A percentile compares a stretch with the other conserved stretches of the same genome.
Evolutionary conservation across 495 filamentous ascomycete genomes (phyloP).

Genomic region (Clohesyomyces aquaticus): DNA sequence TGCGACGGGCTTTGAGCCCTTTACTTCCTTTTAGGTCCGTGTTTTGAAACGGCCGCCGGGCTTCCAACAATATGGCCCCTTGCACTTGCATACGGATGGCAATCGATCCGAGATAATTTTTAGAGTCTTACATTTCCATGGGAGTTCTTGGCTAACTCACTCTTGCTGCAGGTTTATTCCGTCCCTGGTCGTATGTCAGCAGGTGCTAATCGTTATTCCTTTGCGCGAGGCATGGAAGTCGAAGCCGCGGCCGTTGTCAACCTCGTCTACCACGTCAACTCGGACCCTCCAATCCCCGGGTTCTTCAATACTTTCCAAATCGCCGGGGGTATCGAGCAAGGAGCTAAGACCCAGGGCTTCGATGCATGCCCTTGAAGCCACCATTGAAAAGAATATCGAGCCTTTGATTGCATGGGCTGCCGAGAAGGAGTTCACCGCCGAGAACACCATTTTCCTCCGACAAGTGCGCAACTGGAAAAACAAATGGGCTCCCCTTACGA

Average conservation of each 20-base stretch:
- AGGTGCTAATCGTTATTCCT: constrained; percentile 43
- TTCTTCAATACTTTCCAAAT: constrained; percentile 9
- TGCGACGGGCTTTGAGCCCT: constrained; percentile 10
- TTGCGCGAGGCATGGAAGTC: constrained; percentile 40
- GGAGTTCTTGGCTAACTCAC: constrained; percentile 14
- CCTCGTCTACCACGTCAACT: constrained; percentile 11
- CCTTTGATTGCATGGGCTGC: constrained; percentile 44
- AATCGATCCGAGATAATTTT: too few species aligned
- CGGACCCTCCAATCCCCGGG: constrained; percentile 5
- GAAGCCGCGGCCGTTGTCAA: constrained; percentile 6
- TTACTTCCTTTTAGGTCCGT: neutral
- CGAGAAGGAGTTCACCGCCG: constrained; percentile 44
- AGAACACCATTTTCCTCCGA: constrained; percentile 47
- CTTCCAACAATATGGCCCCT: too few species aligned
- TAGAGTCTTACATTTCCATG: neutral
- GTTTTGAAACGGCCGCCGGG: too few species aligned
- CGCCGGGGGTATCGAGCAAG: constrained; percentile 14
- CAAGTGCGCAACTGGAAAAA: constrained; percentile 44
- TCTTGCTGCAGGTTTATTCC: constrained; percentile 41
- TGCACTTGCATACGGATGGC: too few species aligned
- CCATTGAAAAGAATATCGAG: constrained; percentile 41
- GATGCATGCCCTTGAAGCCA: constrained; percentile 43
- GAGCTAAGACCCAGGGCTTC: constrained; percentile 38
- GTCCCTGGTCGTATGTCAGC: constrained; percentile 44
- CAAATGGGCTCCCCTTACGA: constrained; percentile 36